Conservation (phyloP, 2,329 filamentous ascomycete genomes). For the Scopulariopsis brevicaulis region DNA sequence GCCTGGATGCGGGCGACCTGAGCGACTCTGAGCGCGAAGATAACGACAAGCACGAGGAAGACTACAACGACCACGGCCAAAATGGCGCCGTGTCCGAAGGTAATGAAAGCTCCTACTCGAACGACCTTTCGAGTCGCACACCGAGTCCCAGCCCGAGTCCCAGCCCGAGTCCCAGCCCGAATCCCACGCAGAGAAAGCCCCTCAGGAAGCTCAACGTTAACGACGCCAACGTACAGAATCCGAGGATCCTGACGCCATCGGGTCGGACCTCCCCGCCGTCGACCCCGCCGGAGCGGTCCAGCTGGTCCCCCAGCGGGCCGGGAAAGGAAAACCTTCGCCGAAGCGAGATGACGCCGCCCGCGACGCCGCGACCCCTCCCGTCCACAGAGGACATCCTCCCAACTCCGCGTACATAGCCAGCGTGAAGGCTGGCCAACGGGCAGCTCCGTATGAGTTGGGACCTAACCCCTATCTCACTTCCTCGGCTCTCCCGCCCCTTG, state of each 20-base stretch:
- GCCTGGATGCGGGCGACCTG: neutral
- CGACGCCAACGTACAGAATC: neutral
- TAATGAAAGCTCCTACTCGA: neutral
- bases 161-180: neutral
- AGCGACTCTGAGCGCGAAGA: slow-evolving; percentile 3
- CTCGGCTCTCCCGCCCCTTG: too few species aligned
- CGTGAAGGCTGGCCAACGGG: neutral
- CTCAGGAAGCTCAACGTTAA: neutral
- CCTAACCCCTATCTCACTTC: neutral
- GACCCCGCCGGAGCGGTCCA: neutral
- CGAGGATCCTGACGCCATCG: neutral
- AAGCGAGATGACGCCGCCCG: neutral
- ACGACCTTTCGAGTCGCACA: neutral
- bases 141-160: neutral
- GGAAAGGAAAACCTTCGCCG: neutral
- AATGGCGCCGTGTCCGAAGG: neutral
- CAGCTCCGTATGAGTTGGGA: neutral
- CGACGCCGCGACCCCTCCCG: neutral
- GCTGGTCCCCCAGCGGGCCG: neutral
- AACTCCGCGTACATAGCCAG: neutral
- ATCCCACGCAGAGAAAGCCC: neutral
- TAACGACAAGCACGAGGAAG: neutral
- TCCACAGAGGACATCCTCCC: neutral
- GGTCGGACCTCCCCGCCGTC: neutral
- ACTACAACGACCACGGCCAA: neutral